phyloP scores from a whole-genome alignment of 1,284 basidiomycete species.

The Ustilago xerochloae region DNA sequence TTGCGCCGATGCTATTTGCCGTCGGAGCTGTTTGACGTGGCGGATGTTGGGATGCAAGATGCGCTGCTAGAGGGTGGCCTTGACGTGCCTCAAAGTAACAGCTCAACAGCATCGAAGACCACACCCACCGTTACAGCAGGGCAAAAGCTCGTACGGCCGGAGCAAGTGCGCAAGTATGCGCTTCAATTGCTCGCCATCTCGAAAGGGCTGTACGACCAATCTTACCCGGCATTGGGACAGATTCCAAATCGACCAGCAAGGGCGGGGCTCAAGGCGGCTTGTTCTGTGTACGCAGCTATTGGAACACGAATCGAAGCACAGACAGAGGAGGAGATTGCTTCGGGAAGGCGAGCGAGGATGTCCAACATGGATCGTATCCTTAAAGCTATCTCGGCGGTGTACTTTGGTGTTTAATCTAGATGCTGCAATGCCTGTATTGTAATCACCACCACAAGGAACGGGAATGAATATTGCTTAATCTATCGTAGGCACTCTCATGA shows the following conservation, averaged over 20 bases:
- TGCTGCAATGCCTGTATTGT: not conserved
- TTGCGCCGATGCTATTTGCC: constrained; percentile 58
- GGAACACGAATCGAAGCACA: constrained; percentile 42
- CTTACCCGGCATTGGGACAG: constrained; percentile 45
- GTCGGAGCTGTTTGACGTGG: constrained; percentile 26
- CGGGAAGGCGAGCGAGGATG: constrained; percentile 39
- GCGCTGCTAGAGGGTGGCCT: constrained; percentile 18
- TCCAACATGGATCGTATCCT: constrained; percentile 26
- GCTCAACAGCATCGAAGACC: not conserved
- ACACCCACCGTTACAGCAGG: not conserved
- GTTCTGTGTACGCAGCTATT: constrained; percentile 56
- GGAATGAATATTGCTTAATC: too few relatives aligned
- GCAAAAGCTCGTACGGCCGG: constrained; percentile 10
- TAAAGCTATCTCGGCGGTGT: constrained; percentile 36
- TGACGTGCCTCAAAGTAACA: not conserved
- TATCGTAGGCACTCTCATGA: too few relatives aligned
- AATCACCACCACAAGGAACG: not conserved
- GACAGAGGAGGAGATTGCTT: constrained; percentile 13
- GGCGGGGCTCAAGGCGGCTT: constrained; percentile 55
- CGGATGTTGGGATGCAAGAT: constrained; percentile 20
- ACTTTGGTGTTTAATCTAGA: constrained; percentile 23
- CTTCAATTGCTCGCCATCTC: constrained; percentile 42
- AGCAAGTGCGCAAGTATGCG: constrained; percentile 41
- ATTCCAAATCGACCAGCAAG: constrained; percentile 51
- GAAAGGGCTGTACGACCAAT: constrained; percentile 31